Conservation (phyloP, 306 rosid genomes). For the Purshia tridentata region DNA sequence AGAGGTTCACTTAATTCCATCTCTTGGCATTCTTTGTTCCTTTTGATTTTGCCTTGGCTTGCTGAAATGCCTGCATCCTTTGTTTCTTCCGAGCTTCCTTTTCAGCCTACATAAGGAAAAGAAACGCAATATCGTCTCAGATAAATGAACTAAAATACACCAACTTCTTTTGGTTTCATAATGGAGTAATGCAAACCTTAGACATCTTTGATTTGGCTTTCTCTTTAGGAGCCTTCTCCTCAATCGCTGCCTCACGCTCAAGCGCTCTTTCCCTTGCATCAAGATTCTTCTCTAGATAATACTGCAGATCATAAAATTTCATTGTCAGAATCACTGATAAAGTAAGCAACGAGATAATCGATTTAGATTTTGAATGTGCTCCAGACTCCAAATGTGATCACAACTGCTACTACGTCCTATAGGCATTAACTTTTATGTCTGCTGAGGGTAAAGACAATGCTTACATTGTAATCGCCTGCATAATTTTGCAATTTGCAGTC, state of each 20-base stretch:
- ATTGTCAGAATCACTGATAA: conserved; percentile 22
- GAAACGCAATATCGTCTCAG: conserved; percentile 9
- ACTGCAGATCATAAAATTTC: conserved; percentile 45
- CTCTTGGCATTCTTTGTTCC: conserved; percentile 78
- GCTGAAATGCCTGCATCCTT: conserved; percentile 86
- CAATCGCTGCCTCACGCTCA: conserved; percentile 90
- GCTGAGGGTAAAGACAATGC: conserved; percentile 22
- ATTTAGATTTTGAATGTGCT: background rate
- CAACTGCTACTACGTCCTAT: background rate
- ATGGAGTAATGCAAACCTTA: conserved; percentile 49
- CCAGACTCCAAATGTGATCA: background rate
- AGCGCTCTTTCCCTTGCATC: conserved; percentile 80
- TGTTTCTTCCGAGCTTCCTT: conserved; percentile 92
- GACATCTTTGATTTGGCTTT: conserved; percentile 99
- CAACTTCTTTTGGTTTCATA: background rate
- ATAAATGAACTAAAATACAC: background rate
- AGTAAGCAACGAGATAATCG: conserved; percentile 11
- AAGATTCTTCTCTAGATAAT: conserved; percentile 90
- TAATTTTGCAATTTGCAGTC: conserved; percentile 76
- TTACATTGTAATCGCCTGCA: conserved; percentile 89
- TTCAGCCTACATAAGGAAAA: conserved; percentile 61
- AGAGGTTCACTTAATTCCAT: conserved; percentile 59
- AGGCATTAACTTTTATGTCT: background rate
- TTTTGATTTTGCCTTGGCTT: conserved; percentile 83
- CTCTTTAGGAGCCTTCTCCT: conserved; percentile 85